Base-by-base conservation (phyloP, 768 basidiomycete species). In the Lenzites betulinus region DNA sequence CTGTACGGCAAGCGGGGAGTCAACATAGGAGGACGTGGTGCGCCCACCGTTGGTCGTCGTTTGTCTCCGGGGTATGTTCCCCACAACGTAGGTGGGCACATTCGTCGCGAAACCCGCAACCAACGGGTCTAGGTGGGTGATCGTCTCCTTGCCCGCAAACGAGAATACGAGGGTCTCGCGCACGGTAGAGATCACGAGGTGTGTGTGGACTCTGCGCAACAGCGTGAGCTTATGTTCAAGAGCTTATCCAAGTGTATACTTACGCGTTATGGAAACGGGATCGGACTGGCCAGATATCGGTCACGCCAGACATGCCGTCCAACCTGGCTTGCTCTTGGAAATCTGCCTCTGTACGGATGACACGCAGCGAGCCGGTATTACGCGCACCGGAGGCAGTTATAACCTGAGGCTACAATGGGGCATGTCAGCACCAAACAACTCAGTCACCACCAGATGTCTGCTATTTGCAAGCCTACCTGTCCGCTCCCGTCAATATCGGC, bases 321-420 rank as follows among this genome's bases (percentile, higher is more conserved):
- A 92, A 67, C 28, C 74, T 71, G 0, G 86, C 88, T 12, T 83
- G 66, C 66, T 89, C 87, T 56, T 83, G 78, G 69, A 93, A 88
- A 65, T 92, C 89, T 7, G 92, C 91, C 2, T 94, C 94, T 57
- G 86, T 91, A 61, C 91, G 80, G 20, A 97, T 80, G 30, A 94
- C 73, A 49, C 89, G 87, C 16, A 97, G 67, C 11, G 88, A 86
- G 2, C 95, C 94, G 2, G 85, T 83, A 62, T 85, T 92, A 50
- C 80, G 80, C 1, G 85, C 89, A 6, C 95, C 95, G 3, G 92
- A 95, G 67, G 91, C 92, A 1, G 93, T 92, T 4, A 96, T 84
- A 42, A 95, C 83, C 71, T 90, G 87, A n/a, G 78, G 79, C 90
- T 94, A 42, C 36, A 11, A 28, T 2, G 15, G 46, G 28, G 30